A percentile compares a stretch with the other conserved stretches of the same genome.
Conservation (phyloP, 1,139 yeast genomes). For the Trichomonascaceae sp. region DNA sequence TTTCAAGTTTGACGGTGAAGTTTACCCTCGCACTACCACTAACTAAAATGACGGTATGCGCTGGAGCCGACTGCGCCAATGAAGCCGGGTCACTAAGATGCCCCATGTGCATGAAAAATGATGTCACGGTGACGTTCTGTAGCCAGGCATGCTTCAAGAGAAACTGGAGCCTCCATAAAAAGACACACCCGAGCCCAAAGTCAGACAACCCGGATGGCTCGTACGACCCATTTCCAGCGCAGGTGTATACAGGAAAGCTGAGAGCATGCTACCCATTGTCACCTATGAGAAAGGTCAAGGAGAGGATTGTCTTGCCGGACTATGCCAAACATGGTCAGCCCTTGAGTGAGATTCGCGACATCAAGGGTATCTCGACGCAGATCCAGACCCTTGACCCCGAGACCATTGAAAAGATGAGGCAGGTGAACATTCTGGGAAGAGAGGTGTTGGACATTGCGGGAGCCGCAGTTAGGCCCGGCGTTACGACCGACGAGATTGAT, state of each 20-base stretch:
- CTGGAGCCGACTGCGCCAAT: conserved; percentile 67
- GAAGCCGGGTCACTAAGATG: conserved; percentile 72
- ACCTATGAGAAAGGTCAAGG: conserved; percentile 59
- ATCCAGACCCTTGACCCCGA: conserved; percentile 50
- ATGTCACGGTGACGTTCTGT: conserved; percentile 55
- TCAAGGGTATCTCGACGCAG: conserved; percentile 50
- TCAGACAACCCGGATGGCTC: conserved; percentile 26
- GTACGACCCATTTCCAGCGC: conserved; percentile 81
- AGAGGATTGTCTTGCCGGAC: conserved; percentile 63
- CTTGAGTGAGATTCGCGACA: conserved; percentile 40
- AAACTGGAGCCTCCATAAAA: conserved; percentile 51
- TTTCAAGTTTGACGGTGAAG: too few relatives aligned
- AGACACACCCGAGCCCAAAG: conserved; percentile 31
- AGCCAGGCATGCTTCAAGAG: conserved; percentile 74
- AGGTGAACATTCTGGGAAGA: conserved; percentile 64
- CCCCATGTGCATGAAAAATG: conserved; percentile 78
- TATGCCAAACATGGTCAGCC: conserved; percentile 79
- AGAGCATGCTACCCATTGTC: conserved; percentile 75
- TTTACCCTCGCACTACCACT: too few relatives aligned
- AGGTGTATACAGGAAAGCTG: conserved; percentile 57
- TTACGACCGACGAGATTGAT: conserved; percentile 90
- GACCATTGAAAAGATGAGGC: conserved; percentile 60
- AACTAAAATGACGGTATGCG: conserved; percentile 10
- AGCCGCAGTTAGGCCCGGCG: conserved; percentile 68
- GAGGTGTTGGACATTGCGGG: conserved; percentile 85